Evolutionary conservation across 805 yeast genomes (phyloP).

Genomic region (Candida mattraensis): DNA sequence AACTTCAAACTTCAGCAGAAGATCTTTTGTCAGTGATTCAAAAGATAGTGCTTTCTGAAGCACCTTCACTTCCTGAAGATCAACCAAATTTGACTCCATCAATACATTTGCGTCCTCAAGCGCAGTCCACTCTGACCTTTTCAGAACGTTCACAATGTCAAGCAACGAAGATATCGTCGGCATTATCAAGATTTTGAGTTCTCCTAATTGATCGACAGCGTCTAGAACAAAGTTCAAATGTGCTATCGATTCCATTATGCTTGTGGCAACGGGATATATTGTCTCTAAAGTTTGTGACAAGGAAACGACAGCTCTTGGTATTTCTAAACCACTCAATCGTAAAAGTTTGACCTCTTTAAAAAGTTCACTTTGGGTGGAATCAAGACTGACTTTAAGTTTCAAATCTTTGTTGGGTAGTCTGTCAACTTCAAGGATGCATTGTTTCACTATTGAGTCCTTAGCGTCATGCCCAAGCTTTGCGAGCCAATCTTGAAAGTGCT

Average conservation of each 20-base stretch:
- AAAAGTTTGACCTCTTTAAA: conserved; percentile 57
- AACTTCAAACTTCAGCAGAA: conserved; percentile 33
- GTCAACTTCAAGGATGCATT: conserved; percentile 38
- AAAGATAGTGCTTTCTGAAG: conserved; percentile 33
- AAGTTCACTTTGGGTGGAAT: conserved; percentile 39
- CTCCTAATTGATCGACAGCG: conserved; percentile 33
- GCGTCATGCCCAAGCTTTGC: conserved; percentile 6
- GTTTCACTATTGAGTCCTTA: conserved; percentile 14
- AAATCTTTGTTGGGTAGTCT: conserved; percentile 20
- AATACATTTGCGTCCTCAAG: conserved; percentile 51
- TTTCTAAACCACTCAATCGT: conserved; percentile 47
- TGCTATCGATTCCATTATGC: conserved; percentile 50
- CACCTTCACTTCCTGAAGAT: conserved; percentile 29
- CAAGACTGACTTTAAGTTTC: conserved; percentile 51
- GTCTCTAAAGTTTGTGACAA: conserved; percentile 50
- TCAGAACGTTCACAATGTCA: conserved; percentile 34
- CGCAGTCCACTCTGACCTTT: conserved; percentile 52
- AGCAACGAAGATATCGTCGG: conserved; percentile 30
- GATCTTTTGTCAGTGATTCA: conserved; percentile 31
- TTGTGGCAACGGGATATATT: conserved; percentile 57
- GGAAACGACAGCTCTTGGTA: conserved; percentile 53
- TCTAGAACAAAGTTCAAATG: conserved; percentile 32
- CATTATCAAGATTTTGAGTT: conserved; percentile 41
- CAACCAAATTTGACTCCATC: conserved; percentile 28
- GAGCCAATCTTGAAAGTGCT: conserved; percentile 51